Evolutionary conservation across 345 rosid genomes (phyloP), one percentile per base, ranked within the genome.

Genomic region (Arabis alpina): DNA sequence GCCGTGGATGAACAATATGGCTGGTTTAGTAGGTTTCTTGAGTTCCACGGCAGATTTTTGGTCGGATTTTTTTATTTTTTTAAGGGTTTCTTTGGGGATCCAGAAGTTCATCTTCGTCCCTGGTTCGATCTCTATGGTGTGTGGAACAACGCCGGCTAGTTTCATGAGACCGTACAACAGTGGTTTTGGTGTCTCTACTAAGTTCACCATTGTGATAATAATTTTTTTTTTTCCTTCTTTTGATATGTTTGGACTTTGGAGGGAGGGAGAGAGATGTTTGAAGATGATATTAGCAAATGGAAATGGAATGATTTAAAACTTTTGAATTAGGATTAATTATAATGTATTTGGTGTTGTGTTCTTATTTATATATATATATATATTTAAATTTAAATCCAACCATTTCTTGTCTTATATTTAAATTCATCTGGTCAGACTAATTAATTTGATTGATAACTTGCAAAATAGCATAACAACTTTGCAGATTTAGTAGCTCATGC

Each of bases 51-150:
- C 7, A 8, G 61, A 23, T 13, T 13, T 16, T 16, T 76, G 79
- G 30, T 71, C 50, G 0, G 75, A 68, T 24, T 84, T 85, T 41
- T 76, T 67, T 2, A 76, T 48, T 53, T 78, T 84, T 72, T 58
- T 71, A 44, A 88, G 19, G 74, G 90, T 76, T 70, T 90, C 87
- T 55, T 71, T 25, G 0, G 98, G 98, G 57, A 88, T 88, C 98
- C 97, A 93, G 67, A 90, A 81, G 82, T 81, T 87, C 96, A 90
- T 88, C 37, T 52, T 72, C 1, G 98, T 93, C 42, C 96, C 97
- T 11, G 86, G 87, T 77, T 93, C 86, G 53, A 82, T 84, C 68
- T 90, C 92, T 11, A 86, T 73, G 2, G 72, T 1, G 75, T 82
- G 67, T 6, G 87, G 90, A 48, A 76, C 49, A 3, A 90, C 80